Base-by-base conservation (phyloP, 2,329 filamentous ascomycete species). In the Pseudogymnoascus destructans region DNA sequence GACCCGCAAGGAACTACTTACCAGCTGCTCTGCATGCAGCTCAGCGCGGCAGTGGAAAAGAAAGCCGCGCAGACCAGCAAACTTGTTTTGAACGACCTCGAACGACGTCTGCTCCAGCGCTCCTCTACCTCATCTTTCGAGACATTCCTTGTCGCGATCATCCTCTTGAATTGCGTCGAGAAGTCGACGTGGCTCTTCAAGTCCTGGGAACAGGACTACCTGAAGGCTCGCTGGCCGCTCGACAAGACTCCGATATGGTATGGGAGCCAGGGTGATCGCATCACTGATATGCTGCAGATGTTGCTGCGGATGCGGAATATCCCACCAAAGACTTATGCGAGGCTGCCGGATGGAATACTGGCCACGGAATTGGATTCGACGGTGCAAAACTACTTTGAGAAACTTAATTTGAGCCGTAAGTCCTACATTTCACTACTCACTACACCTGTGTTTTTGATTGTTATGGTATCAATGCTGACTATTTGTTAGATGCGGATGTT, bases 111-210 rank as follows among this genome's bases (percentile, higher is more conserved):
- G 30, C 77, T 83, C 60, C 80, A 83, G 64, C 80, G 79, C 69
- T 81, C 82, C 65, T 76, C 75, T 59, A 79, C 77, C 64, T 75
- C 81, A 57, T 78, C 77, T 30, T 83, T 82, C 64, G 77, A 77
- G 63, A 79, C 82, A 70, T 85, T 82, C 64, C 75, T 85, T 19
- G 77, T 81, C 2, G 77, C 79, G 2, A 69, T 85, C 58, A 78
- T 85, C 58, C 78, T 85, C 61, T 75, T 85, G 54, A 84, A 83
- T 65, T 84, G 80, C 63, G 74, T 85, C 11, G 82, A 86, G 66
- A 85, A 85, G 70, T 81, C 80, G 0, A 85, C 81, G 0, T 86
- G 82, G 82, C 78, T 80, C 0, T 85, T 85, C 71, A 83, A 84
- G 62, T 81, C 79, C 1, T 86, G 81, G 81, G 81, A 84, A 64